Conservation (phyloP, 2,329 filamentous ascomycete genomes). For the Magnaporthiopsis poae region DNA sequence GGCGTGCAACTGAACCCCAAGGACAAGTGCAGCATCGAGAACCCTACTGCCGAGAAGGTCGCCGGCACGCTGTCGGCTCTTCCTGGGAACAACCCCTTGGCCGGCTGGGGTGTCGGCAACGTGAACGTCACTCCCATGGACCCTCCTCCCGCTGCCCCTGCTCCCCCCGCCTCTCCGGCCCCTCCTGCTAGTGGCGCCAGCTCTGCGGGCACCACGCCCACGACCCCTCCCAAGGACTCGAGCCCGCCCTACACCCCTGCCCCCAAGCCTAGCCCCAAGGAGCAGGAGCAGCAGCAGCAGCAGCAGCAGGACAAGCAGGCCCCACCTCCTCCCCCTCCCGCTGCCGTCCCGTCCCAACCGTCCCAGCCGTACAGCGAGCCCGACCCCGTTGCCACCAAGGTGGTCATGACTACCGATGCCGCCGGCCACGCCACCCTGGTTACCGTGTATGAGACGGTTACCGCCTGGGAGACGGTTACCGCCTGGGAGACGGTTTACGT, state of each 20-base stretch:
- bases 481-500: constrained; percentile 23
- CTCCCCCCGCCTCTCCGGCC: background rate
- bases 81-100: constrained; percentile 46
- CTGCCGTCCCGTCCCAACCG: constrained; percentile 4
- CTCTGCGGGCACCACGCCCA: background rate
- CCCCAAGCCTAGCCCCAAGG: background rate
- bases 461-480: constrained; percentile 28
- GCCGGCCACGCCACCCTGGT: constrained; percentile 13
- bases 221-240: background rate
- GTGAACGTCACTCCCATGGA: constrained; percentile 8
- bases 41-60: constrained; percentile 36
- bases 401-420: constrained; percentile 10
- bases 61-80: constrained; percentile 35
- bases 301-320: background rate
- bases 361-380: background rate
- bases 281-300: background rate
- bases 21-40: constrained; percentile 39
- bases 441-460: constrained; percentile 37
- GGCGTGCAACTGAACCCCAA: constrained; percentile 42
- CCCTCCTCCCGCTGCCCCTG: constrained; percentile 8
- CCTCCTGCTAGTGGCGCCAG: background rate
- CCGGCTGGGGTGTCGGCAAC: constrained; percentile 31
- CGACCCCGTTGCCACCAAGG: constrained; percentile 4
- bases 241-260: background rate
- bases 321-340: constrained; percentile 3